phyloP scores from a whole-genome alignment of 441 rosid species.

The Pelargonium fulgidum region DNA sequence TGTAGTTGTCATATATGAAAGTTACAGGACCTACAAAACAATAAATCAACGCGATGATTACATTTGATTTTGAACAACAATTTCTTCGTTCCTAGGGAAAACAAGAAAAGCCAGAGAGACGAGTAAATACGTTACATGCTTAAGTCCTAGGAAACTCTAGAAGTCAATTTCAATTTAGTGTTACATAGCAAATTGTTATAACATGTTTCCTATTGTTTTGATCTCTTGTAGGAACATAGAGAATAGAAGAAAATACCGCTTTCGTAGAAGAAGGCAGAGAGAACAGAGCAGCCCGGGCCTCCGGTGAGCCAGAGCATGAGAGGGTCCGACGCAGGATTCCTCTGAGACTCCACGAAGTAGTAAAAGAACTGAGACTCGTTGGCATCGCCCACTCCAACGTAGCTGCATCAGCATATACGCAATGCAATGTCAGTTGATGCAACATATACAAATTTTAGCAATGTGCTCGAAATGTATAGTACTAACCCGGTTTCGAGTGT shows the following conservation, averaged over 20 bases:
- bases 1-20: conserved; percentile 17
- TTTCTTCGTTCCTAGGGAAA: not conserved
- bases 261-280: conserved; percentile 28
- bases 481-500: conserved; percentile 22
- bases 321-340: conserved; percentile 25
- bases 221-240: not conserved
- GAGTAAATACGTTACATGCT: not conserved
- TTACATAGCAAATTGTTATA: no score
- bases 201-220: no score
- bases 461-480: not conserved
- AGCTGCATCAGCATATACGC: conserved; percentile 13
- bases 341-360: conserved; percentile 32
- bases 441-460: no score
- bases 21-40: conserved; percentile 25
- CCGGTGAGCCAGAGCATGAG: conserved; percentile 35
- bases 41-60: not conserved
- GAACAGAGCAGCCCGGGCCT: conserved; percentile 35
- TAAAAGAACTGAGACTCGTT: conserved; percentile 28
- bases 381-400: conserved; percentile 25
- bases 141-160: no score
- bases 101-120: not conserved
- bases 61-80: not conserved
- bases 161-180: no score
- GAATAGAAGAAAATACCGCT: conserved; percentile 12
- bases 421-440: no score